Conservation (phyloP, 2,329 filamentous ascomycete genomes). For the Fragosphaeria purpurea region DNA sequence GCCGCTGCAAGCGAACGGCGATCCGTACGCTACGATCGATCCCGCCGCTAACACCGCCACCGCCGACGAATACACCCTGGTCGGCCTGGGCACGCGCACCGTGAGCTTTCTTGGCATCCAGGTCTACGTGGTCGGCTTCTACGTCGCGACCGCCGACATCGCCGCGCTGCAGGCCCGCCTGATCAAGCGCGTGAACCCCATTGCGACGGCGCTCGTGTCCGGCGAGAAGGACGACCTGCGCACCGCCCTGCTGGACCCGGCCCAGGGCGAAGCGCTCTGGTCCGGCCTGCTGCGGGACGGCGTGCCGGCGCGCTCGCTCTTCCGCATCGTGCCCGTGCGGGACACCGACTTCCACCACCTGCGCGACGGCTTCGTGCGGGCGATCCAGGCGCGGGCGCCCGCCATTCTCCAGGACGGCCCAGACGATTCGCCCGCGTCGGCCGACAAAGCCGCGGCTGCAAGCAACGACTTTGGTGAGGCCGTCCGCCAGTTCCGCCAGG, state of each 20-base stretch:
- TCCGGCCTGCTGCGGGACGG: constrained; percentile 54
- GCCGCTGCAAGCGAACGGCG: no score
- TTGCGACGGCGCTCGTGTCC: constrained; percentile 73
- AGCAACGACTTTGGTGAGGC: constrained; percentile 54
- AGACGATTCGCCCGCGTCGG: not conserved
- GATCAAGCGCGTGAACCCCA: constrained; percentile 62
- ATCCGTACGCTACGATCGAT: no score
- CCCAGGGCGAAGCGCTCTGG: constrained; percentile 65
- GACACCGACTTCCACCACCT: constrained; percentile 93
- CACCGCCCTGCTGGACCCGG: constrained; percentile 57
- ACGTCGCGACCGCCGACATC: constrained; percentile 77
- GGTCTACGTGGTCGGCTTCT: constrained; percentile 91
- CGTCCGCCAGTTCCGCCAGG: constrained; percentile 64
- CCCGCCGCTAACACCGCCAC: not conserved
- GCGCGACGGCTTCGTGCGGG: constrained; percentile 81
- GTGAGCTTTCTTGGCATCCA: constrained; percentile 85
- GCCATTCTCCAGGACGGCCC: constrained; percentile 4
- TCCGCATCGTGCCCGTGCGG: constrained; percentile 80
- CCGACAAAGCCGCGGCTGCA: no score
- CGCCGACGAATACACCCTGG: constrained; percentile 66
- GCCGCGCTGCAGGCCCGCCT: constrained; percentile 68
- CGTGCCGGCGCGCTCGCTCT: constrained; percentile 58
- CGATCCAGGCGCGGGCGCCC: constrained; percentile 64
- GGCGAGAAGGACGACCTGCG: constrained; percentile 69
- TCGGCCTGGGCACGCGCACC: constrained; percentile 78